These are phyloP conservation scores for Geranium incanum DNA, from an alignment of 441 rosid genomes.

Conservation along the genomic window DNA sequence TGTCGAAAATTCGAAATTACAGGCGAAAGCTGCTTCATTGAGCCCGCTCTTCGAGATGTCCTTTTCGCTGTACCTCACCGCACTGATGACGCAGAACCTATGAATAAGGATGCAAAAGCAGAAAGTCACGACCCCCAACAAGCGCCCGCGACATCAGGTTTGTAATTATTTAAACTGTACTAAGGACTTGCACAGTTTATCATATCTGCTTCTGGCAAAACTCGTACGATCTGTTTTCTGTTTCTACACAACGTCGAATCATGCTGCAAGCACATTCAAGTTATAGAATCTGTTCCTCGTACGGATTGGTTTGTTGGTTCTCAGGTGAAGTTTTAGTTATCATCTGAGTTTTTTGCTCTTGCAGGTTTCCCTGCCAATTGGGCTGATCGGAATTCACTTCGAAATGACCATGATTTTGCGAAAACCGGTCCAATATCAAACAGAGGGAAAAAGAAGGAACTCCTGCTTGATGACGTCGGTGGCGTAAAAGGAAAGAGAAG, in stretches of 20 bases:
- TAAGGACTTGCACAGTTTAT: no score
- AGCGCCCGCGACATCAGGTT: conserved; percentile 29
- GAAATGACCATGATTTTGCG: conserved; percentile 29
- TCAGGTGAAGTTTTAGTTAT: conserved; percentile 6
- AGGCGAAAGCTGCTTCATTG: conserved; percentile 51
- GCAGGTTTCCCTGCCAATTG: conserved; percentile 28
- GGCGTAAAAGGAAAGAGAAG: conserved; percentile 59
- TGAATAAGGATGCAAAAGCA: conserved; percentile 15
- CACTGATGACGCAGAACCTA: conserved; percentile 24
- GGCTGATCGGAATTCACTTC: conserved; percentile 23
- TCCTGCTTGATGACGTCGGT: conserved; percentile 46
- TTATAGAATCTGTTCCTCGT: background rate
- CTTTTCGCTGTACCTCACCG: conserved; percentile 31
- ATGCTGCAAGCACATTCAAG: background rate
- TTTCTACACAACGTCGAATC: background rate
- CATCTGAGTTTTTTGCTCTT: conserved; percentile 11
- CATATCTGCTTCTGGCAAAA: background rate
- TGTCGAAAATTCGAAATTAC: conserved; percentile 46
- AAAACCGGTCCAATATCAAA: conserved; percentile 35
- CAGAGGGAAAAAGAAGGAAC: conserved; percentile 49
- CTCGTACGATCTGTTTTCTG: conserved; percentile 7
- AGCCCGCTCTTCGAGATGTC: conserved; percentile 43
- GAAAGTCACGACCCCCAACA: conserved; percentile 22
- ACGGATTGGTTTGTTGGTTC: background rate
- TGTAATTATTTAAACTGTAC: conserved; percentile 6